Evolutionary conservation across 305 asterid genomes (phyloP).

Genomic region (Fraxinus sp.): DNA sequence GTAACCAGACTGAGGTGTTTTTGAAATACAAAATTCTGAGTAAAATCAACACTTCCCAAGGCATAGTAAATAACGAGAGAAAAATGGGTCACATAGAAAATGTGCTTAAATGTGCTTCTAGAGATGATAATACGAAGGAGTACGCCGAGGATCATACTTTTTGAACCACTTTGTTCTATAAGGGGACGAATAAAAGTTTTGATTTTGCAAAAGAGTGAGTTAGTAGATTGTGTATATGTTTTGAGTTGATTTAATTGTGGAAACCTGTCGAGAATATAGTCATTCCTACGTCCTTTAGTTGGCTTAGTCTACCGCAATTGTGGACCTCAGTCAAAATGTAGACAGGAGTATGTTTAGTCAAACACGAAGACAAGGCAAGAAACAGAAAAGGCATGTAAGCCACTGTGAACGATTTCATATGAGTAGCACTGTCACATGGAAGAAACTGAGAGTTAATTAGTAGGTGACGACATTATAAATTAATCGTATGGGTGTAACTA

Average conservation of each 20-base stretch:
- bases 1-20: neutral
- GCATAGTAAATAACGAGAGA: neutral
- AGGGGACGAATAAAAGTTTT: neutral
- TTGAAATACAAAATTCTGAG: neutral
- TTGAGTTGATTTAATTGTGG: neutral
- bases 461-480: neutral
- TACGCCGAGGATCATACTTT: neutral
- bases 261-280: neutral
- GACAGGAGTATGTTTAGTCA: neutral
- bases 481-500: neutral
- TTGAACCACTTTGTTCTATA: neutral
- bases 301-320: neutral
- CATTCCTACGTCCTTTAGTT: neutral
- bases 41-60: neutral
- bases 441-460: neutral
- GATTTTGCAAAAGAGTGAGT: neutral
- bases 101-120: neutral
- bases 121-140: neutral
- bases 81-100: neutral
- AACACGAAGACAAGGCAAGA: neutral
- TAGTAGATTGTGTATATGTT: neutral
- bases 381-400: neutral
- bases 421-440: neutral
- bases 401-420: neutral
- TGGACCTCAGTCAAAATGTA: neutral